Percentiles rank a stretch among this genome's conserved stretches.
phyloP scores from a whole-genome alignment of 345 rosid species.

The Eucalyptus curtisii region DNA sequence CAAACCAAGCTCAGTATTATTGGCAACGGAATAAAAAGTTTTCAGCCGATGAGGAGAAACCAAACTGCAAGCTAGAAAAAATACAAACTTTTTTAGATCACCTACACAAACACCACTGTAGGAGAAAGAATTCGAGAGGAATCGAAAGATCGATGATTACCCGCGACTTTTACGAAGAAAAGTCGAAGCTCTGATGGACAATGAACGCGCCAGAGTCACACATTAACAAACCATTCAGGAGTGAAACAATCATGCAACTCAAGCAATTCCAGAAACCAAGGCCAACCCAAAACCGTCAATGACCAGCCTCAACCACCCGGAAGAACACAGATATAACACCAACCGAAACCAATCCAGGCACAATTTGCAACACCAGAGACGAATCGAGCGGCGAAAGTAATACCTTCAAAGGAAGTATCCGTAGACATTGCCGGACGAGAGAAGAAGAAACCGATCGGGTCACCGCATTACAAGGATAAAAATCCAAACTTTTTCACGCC shows the following conservation, averaged over 20 bases:
- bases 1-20: background rate
- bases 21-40: background rate
- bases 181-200: background rate
- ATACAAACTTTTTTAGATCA: background rate
- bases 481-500: background rate
- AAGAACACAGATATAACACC: background rate
- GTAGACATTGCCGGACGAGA: background rate
- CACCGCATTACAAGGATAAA: background rate
- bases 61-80: background rate
- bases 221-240: background rate
- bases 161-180: background rate
- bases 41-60: background rate
- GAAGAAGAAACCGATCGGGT: background rate
- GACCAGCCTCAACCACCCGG: background rate
- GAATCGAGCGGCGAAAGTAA: background rate
- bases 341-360: background rate
- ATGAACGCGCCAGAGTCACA: background rate
- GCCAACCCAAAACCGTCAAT: background rate
- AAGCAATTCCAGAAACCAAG: background rate
- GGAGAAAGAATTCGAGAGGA: background rate
- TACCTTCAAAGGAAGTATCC: background rate
- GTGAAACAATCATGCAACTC: background rate
- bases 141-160: background rate
- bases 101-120: background rate
- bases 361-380: background rate